Evolutionary conservation across 306 rosid species (phyloP).

Genomic region (Ceratonia siliqua): DNA sequence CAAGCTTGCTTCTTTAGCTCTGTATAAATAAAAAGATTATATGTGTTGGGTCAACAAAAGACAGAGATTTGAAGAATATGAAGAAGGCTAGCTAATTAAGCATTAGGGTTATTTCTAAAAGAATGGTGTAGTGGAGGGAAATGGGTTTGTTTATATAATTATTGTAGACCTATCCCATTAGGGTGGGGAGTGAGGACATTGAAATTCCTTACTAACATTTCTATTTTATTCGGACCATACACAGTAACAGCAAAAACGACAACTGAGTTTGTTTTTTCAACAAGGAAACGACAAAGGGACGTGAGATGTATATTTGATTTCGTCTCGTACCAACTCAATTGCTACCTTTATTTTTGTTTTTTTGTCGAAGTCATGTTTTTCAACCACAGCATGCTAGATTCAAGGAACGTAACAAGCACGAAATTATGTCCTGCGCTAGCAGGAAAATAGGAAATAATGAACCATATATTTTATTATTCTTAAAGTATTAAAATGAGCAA

Average conservation of each 20-base stretch:
- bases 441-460: background rate
- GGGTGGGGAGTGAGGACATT: conserved; percentile 8
- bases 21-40: background rate
- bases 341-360: background rate
- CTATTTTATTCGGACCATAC: conserved; percentile 24
- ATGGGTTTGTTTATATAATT: too few relatives aligned
- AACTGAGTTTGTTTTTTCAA: background rate
- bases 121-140: background rate
- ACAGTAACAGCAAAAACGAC: background rate
- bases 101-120: too few relatives aligned
- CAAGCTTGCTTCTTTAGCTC: background rate
- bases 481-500: too few relatives aligned
- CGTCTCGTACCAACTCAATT: conserved; percentile 11
- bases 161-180: background rate
- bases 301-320: background rate
- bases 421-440: background rate
- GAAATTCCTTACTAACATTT: conserved; percentile 21
- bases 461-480: too few relatives aligned
- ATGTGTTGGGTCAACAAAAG: conserved; percentile 14
- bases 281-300: conserved; percentile 8
- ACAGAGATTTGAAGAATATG: background rate
- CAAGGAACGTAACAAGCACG: conserved; percentile 23
- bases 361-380: background rate
- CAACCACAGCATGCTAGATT: background rate
- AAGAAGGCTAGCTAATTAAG: conserved; percentile 7